Evolutionary conservation across 768 basidiomycete species (phyloP).

Genomic region (Phanerochaete carnosa): DNA sequence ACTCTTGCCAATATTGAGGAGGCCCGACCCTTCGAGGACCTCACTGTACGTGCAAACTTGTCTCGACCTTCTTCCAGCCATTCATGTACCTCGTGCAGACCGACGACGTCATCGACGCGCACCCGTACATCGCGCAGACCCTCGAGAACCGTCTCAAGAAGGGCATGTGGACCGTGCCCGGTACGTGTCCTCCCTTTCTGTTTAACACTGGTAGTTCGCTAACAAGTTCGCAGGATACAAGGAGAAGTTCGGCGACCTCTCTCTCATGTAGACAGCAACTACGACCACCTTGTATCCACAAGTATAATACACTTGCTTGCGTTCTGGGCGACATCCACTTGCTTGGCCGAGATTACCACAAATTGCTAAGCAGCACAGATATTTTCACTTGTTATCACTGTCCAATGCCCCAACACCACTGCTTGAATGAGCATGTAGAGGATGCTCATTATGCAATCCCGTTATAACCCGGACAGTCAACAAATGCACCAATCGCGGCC

Average conservation of each 20-base stretch:
- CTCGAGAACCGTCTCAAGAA: slow-evolving; percentile 96
- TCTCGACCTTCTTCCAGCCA: not conserved
- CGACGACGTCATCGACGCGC: slow-evolving; percentile 86
- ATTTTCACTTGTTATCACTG: too few relatives aligned
- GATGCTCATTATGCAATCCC: too few relatives aligned
- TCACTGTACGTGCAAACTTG: slow-evolving; percentile 62
- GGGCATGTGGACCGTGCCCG: slow-evolving; percentile 98
- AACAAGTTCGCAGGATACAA: slow-evolving; percentile 59
- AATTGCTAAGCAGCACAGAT: too few relatives aligned
- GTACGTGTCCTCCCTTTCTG: slow-evolving; percentile 37
- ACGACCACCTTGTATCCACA: not conserved
- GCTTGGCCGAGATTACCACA: too few relatives aligned
- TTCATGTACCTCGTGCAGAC: slow-evolving; percentile 40
- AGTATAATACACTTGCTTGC: not conserved
- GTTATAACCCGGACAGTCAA: too few relatives aligned
- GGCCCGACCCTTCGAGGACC: slow-evolving; percentile 94
- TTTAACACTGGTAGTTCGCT: not conserved
- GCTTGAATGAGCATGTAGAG: too few relatives aligned
- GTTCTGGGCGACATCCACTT: not conserved
- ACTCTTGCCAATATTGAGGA: slow-evolving; percentile 97
- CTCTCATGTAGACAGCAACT: slow-evolving; percentile 65
- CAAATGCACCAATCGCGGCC: too few relatives aligned
- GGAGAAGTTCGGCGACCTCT: slow-evolving; percentile 96
- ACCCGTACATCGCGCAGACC: slow-evolving; percentile 87
- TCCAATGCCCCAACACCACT: too few relatives aligned